These are phyloP conservation scores for Suillus plorans DNA, from an alignment of 768 basidiomycete species.

Conservation along the genomic window DNA sequence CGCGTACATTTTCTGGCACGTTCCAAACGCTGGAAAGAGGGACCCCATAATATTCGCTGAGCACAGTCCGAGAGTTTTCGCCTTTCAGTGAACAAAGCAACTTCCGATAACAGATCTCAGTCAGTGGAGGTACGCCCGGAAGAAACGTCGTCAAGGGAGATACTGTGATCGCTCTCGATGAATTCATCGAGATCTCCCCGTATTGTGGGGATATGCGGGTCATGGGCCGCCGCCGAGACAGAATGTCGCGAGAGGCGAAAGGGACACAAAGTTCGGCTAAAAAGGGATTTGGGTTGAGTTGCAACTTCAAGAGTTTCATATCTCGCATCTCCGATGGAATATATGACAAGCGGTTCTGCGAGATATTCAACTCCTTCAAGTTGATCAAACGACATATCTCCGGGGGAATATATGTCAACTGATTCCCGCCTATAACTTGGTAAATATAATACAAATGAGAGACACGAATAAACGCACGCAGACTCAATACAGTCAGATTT, in stretches of 20 bases:
- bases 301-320: constrained; percentile 50
- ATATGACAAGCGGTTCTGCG: constrained; percentile 56
- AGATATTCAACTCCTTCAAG: constrained; percentile 60
- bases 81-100: constrained; percentile 30
- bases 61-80: constrained; percentile 11
- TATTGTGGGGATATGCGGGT: constrained; percentile 13
- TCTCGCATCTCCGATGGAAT: constrained; percentile 65
- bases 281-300: constrained; percentile 63
- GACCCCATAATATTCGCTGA: constrained; percentile 26
- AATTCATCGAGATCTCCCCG: background rate
- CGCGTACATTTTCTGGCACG: constrained; percentile 25
- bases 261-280: constrained; percentile 28
- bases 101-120: constrained; percentile 38
- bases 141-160: constrained; percentile 22
- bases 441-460: background rate
- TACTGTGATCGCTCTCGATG: constrained; percentile 14
- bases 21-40: constrained; percentile 32
- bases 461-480: constrained; percentile 47
- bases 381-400: constrained; percentile 55
- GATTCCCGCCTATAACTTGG: constrained; percentile 50
- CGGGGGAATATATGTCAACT: constrained; percentile 55
- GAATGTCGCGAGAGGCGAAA: constrained; percentile 9
- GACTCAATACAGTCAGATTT: constrained; percentile 58
- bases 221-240: constrained; percentile 15
- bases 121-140: constrained; percentile 27